Conservation (phyloP, 2,329 filamentous ascomycete genomes). For the Penicillium italicum region DNA sequence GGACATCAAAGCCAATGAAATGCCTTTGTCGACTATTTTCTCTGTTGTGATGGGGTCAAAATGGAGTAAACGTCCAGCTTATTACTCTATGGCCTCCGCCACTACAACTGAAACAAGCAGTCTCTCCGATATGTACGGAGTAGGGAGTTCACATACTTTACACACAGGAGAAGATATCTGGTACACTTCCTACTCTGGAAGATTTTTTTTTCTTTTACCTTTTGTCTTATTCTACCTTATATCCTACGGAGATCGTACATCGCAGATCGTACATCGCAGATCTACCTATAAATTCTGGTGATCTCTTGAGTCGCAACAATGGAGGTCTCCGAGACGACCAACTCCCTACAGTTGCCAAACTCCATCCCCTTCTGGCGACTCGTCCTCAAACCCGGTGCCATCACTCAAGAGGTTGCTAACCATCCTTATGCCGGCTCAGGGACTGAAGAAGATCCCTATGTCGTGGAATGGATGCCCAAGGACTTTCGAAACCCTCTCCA, state of each 20-base stretch:
- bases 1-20: not conserved
- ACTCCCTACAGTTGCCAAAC: slow-evolving; percentile 10
- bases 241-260: not conserved
- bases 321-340: slow-evolving; percentile 11
- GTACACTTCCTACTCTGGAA: too few species aligned
- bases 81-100: not conserved
- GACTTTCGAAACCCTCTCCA: slow-evolving; percentile 44
- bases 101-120: not conserved
- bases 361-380: slow-evolving; percentile 36
- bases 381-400: slow-evolving; percentile 31
- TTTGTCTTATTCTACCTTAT: not conserved
- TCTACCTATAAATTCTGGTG: not conserved
- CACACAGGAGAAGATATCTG: too few species aligned
- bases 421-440: slow-evolving; percentile 37
- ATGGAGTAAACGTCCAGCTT: not conserved
- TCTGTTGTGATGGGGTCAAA: not conserved
- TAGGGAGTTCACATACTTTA: not conserved
- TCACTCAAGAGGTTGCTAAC: slow-evolving; percentile 37
- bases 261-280: too few species aligned
- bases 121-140: not conserved
- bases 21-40: not conserved
- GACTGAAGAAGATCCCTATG: slow-evolving; percentile 42
- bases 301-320: not conserved
- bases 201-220: not conserved
- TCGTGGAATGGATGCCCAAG: slow-evolving; percentile 43